A percentile compares a stretch with the other conserved stretches of the same genome.
phyloP scores from a whole-genome alignment of 352 stramenopile genomes.

The Globisporangium rhizosaccharum region DNA sequence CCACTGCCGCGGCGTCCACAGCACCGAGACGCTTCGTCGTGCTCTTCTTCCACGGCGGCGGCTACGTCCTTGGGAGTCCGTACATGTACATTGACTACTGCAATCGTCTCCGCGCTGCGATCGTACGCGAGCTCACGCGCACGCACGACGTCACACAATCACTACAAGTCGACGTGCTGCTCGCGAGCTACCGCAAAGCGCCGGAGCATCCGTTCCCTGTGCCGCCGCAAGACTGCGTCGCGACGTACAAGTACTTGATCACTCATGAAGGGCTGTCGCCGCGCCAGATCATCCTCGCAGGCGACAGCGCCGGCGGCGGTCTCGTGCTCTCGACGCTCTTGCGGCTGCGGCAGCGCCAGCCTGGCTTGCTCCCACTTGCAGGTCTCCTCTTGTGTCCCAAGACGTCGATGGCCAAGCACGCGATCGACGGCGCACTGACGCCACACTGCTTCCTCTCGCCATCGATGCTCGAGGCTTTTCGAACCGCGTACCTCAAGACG shows the following conservation, averaged over 20 bases:
- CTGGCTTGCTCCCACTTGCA: conserved; percentile 16
- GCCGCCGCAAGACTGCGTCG: conserved; percentile 26
- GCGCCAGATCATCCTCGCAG: conserved; percentile 33
- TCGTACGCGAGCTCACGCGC: neutral
- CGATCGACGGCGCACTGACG: neutral
- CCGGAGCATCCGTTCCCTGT: conserved; percentile 36
- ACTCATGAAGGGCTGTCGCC: conserved; percentile 21
- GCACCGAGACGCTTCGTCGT: conserved; percentile 20
- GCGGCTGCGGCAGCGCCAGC: conserved; percentile 23
- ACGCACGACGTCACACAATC: neutral
- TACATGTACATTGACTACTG: conserved; percentile 31
- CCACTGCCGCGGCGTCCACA: neutral
- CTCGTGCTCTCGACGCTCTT: conserved; percentile 45
- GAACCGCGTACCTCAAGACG: conserved; percentile 10
- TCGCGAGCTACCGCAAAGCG: conserved; percentile 49
- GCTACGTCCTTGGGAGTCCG: conserved; percentile 31
- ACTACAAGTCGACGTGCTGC: conserved; percentile 27
- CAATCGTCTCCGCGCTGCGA: neutral
- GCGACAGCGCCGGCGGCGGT: conserved; percentile 40
- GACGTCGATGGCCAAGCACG: conserved; percentile 14
- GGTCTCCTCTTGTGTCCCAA: conserved; percentile 34
- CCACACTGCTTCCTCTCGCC: conserved; percentile 20
- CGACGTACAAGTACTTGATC: conserved; percentile 37
- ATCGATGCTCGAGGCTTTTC: conserved; percentile 4
- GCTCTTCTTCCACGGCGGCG: conserved; percentile 41